These are phyloP conservation scores for Eragrostis nindensis DNA, from an alignment of 176 grass and related monocot species.

Conservation along the genomic window DNA sequence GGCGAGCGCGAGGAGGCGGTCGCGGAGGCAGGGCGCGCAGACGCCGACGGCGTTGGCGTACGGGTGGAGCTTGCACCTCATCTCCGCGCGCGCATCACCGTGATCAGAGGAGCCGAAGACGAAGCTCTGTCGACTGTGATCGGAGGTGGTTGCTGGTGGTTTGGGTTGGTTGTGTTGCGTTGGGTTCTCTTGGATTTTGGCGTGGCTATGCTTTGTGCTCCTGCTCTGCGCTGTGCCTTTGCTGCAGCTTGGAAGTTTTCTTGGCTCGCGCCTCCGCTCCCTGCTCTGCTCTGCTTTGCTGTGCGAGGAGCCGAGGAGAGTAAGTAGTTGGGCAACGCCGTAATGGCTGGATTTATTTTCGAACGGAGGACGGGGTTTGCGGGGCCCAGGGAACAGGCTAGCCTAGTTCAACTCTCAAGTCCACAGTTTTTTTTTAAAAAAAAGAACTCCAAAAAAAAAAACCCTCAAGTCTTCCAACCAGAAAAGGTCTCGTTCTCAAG, in stretches of 20 bases:
- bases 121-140: not conserved
- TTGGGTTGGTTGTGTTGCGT: no score
- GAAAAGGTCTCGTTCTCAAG: not conserved
- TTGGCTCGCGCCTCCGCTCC: not conserved
- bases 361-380: no score
- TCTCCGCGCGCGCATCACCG: constrained; percentile 38
- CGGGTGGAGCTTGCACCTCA: constrained; percentile 86
- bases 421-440: no score
- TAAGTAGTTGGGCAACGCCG: no score
- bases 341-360: no score
- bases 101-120: no score
- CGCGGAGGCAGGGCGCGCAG: constrained; percentile 77
- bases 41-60: constrained; percentile 68
- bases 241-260: not conserved
- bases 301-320: no score
- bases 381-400: no score
- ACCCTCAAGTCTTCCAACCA: not conserved
- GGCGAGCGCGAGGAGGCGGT: constrained; percentile 70
- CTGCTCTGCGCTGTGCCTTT: not conserved
- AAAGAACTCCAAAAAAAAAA: no score
- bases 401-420: no score
- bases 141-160: no score
- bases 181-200: constrained; percentile 25
- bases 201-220: no score
- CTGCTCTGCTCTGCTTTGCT: not conserved